Evolutionary conservation across 148 eudicot genomes (phyloP).

Genomic region (Vaccinium corymbosum): DNA sequence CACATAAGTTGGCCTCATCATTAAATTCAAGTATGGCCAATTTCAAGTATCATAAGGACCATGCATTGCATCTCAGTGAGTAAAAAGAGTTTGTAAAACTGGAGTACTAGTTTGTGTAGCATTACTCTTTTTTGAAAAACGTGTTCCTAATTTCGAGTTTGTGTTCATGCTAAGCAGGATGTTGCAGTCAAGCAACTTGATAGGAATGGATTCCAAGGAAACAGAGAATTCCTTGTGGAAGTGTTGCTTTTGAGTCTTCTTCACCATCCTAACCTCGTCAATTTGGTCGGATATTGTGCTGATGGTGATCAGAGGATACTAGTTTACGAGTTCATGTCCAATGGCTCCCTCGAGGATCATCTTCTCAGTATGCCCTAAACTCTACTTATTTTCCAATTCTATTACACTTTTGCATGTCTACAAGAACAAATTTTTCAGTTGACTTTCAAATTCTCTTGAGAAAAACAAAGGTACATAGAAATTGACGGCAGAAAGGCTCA

Average conservation of each 20-base stretch:
- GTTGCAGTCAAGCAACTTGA: constrained; percentile 85
- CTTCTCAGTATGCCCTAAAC: constrained; percentile 52
- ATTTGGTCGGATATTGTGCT: constrained; percentile 68
- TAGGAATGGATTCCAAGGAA: constrained; percentile 80
- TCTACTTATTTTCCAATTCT: not conserved
- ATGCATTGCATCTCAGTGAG: not conserved
- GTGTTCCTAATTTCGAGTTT: not conserved
- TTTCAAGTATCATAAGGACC: not conserved
- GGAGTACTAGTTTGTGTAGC: not conserved
- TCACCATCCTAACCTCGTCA: constrained; percentile 64
- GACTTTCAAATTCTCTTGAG: not conserved
- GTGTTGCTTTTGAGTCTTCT: constrained; percentile 76
- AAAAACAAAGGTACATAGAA: not conserved
- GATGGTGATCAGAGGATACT: constrained; percentile 70
- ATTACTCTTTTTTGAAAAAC: not conserved
- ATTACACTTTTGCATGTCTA: not conserved
- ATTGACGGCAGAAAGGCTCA: not conserved
- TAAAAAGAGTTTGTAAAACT: not conserved
- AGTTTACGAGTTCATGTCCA: constrained; percentile 77
- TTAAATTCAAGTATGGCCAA: not conserved
- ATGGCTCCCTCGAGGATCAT: constrained; percentile 82
- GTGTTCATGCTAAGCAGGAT: constrained; percentile 31
- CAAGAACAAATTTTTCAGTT: not conserved
- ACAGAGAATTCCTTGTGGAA: constrained; percentile 74
- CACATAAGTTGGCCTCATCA: not conserved